Conservation (phyloP, 495 filamentous ascomycete species). For the Penicillium ochrochloron region DNA sequence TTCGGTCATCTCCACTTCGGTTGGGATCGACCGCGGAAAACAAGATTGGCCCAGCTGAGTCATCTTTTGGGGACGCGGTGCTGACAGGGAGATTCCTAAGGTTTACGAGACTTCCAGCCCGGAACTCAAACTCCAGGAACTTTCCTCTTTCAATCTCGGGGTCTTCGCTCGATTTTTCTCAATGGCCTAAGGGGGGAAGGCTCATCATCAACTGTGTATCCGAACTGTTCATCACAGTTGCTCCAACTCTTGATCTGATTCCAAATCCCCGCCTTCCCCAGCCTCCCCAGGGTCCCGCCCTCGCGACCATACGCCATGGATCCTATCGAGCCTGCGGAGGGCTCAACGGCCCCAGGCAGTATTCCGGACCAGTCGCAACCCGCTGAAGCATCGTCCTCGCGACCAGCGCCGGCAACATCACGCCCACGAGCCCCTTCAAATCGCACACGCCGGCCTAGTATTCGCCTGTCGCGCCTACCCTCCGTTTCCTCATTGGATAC, state of each 20-base stretch:
- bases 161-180: neutral
- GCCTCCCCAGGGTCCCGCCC: neutral
- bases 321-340: constrained; percentile 47
- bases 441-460: constrained; percentile 45
- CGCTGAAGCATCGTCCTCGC: constrained; percentile 19
- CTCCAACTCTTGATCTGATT: neutral
- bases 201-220: neutral
- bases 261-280: constrained; percentile 7
- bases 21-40: constrained; percentile 9
- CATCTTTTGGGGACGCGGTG: constrained; percentile 4
- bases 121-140: constrained; percentile 11
- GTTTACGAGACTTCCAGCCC: neutral
- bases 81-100: neutral
- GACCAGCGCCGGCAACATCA: constrained; percentile 15
- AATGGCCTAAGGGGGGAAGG: constrained; percentile 13
- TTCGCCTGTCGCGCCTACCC: constrained; percentile 43
- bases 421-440: constrained; percentile 26
- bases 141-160: neutral
- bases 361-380: constrained; percentile 16
- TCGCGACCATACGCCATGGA: constrained; percentile 39
- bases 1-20: neutral
- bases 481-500: constrained; percentile 32
- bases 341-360: constrained; percentile 19
- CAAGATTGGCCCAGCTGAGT: constrained; percentile 24
- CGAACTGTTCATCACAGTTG: neutral